Conservation (phyloP, 306 rosid genomes). For the Gleditsia sinensis region DNA sequence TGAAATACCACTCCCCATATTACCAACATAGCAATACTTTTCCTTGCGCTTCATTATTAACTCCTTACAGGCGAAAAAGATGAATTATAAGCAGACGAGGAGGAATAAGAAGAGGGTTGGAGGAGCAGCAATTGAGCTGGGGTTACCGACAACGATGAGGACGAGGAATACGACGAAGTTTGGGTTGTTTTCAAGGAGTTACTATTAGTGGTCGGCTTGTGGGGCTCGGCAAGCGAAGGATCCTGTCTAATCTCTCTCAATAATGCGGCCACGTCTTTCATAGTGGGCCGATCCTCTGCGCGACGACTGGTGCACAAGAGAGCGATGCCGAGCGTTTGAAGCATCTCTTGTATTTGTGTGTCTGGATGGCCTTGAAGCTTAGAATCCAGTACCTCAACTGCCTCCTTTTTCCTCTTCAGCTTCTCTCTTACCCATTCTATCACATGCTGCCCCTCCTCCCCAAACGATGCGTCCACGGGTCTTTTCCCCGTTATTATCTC, state of each 20-base stretch:
- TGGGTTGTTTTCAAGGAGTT: conserved; percentile 37
- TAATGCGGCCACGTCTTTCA: conserved; percentile 91
- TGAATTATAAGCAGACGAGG: conserved; percentile 67
- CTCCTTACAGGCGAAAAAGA: conserved; percentile 50
- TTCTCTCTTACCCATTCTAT: conserved; percentile 82
- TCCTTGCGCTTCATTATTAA: no score
- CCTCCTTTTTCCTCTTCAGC: conserved; percentile 73
- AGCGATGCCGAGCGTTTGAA: conserved; percentile 78
- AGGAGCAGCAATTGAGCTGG: conserved; percentile 62
- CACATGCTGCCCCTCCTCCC: conserved; percentile 75
- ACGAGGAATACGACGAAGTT: conserved; percentile 48
- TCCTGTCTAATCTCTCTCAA: conserved; percentile 72
- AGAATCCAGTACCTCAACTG: conserved; percentile 67
- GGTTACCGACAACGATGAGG: conserved; percentile 58
- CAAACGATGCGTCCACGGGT: conserved; percentile 77
- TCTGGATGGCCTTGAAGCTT: conserved; percentile 78
- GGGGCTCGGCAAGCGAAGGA: conserved; percentile 44
- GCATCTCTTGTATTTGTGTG: conserved; percentile 77
- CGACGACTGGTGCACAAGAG: conserved; percentile 77
- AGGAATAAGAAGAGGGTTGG: conserved; percentile 65
- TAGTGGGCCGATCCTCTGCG: conserved; percentile 82
- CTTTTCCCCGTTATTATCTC: conserved; percentile 86
- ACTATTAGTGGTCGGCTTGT: conserved; percentile 36
- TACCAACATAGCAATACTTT: neutral
- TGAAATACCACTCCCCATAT: conserved; percentile 18